Conservation (phyloP, 208 protist genomes). For the Crithidia bombi region DNA sequence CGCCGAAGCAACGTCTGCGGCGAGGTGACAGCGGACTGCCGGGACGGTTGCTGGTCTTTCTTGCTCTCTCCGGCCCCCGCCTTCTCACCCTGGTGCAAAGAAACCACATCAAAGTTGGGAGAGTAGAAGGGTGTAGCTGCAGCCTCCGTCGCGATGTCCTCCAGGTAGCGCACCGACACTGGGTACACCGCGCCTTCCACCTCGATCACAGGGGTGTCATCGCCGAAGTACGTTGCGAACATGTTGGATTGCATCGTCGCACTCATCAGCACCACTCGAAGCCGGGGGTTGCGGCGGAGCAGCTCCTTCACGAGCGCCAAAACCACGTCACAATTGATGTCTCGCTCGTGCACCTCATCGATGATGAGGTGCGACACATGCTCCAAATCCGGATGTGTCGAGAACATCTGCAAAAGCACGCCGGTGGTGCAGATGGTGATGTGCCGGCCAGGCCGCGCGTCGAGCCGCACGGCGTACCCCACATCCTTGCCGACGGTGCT, state of each 20-base stretch:
- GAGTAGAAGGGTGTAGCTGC: constrained; percentile 38
- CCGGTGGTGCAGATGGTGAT: constrained; percentile 98
- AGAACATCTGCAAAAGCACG: constrained; percentile 97
- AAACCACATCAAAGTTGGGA: constrained; percentile 57
- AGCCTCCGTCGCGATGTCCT: constrained; percentile 50
- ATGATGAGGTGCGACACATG: constrained; percentile 97
- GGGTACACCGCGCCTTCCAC: constrained; percentile 82
- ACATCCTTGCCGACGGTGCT: constrained; percentile 92
- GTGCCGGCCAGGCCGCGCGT: constrained; percentile 90
- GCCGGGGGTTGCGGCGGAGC: constrained; percentile 48
- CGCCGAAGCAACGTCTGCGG: constrained; percentile 8
- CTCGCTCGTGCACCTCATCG: constrained; percentile 99
- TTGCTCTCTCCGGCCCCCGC: not conserved
- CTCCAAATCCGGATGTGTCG: constrained; percentile 84
- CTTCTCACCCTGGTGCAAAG: not conserved
- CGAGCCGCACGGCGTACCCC: constrained; percentile 98
- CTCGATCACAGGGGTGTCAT: constrained; percentile 57
- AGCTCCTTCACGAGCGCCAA: constrained; percentile 96
- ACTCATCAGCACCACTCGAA: constrained; percentile 98
- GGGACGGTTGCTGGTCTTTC: not conserved
- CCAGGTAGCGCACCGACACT: constrained; percentile 70
- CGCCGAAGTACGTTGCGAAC: constrained; percentile 96
- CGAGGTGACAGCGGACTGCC: constrained; percentile 7
- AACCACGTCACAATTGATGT: constrained; percentile 98
- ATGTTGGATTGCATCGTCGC: constrained; percentile 98